Evolutionary conservation across 2,329 filamentous ascomycete species (phyloP).

Genomic region (Dendrostoma leiphaemia): DNA sequence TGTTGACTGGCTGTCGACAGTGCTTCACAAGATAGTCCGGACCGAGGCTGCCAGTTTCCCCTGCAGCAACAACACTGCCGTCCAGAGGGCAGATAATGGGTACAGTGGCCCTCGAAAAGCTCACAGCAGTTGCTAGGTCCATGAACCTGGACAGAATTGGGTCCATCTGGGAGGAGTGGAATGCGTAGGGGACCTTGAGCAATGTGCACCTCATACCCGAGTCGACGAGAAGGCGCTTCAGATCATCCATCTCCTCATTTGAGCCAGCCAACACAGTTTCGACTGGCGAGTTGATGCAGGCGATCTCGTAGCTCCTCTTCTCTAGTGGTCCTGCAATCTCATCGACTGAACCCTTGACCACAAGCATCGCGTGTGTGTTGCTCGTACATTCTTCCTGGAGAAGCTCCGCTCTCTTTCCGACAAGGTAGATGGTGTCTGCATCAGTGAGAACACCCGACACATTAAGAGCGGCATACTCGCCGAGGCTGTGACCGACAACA

Average conservation of each 20-base stretch:
- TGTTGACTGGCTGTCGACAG: slow-evolving; percentile 67
- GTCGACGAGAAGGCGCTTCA: slow-evolving; percentile 35
- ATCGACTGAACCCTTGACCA: slow-evolving; percentile 37
- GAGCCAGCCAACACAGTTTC: slow-evolving; percentile 68
- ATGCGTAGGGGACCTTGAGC: slow-evolving; percentile 50
- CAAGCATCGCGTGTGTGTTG: slow-evolving; percentile 61
- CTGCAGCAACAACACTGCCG: slow-evolving; percentile 58
- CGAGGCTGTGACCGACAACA: slow-evolving; percentile 58
- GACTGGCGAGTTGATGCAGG: slow-evolving; percentile 73
- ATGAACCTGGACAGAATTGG: slow-evolving; percentile 58
- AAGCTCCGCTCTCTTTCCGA: slow-evolving; percentile 64
- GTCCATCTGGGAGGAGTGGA: slow-evolving; percentile 53
- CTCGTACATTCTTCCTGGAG: slow-evolving; percentile 62
- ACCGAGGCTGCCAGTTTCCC: slow-evolving; percentile 41
- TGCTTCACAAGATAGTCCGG: slow-evolving; percentile 63
- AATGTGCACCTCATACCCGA: slow-evolving; percentile 40
- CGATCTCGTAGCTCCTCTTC: slow-evolving; percentile 47
- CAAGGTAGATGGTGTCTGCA: slow-evolving; percentile 69
- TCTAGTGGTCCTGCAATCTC: slow-evolving; percentile 45
- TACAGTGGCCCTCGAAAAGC: slow-evolving; percentile 44
- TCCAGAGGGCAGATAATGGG: slow-evolving; percentile 69
- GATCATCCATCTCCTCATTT: slow-evolving; percentile 38
- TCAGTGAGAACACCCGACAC: slow-evolving; percentile 69
- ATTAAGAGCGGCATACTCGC: slow-evolving; percentile 69
- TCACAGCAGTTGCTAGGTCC: slow-evolving; percentile 35